Percentiles rank a stretch among this genome's conserved stretches.
Conservation (phyloP, 1,284 basidiomycete species). For the Fomitopsis palustris region DNA sequence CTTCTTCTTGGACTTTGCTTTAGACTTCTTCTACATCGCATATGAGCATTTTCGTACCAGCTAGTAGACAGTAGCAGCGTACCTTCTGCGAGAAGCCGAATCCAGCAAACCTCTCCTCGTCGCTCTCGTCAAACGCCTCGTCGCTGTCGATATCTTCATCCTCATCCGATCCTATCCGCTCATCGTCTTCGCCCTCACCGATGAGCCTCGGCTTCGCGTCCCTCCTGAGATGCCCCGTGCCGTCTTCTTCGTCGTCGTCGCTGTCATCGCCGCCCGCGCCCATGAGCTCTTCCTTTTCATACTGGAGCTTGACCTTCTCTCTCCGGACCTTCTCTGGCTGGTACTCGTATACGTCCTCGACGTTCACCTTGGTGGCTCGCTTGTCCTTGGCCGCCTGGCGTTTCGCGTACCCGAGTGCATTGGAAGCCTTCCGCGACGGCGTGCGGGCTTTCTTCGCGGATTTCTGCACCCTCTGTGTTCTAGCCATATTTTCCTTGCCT, state of each 20-base stretch:
- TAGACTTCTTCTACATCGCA: slow-evolving; percentile 8
- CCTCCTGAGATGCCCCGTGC: slow-evolving; percentile 25
- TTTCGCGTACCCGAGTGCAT: slow-evolving; percentile 51
- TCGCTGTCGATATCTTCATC: slow-evolving; percentile 82
- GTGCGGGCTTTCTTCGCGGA: slow-evolving; percentile 3
- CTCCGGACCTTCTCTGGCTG: slow-evolving; percentile 51
- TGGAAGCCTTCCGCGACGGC: slow-evolving; percentile 26
- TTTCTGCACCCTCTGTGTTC: slow-evolving; percentile 4
- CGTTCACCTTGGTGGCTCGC: slow-evolving; percentile 19
- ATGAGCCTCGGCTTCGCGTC: slow-evolving; percentile 49
- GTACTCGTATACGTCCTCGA: slow-evolving; percentile 61
- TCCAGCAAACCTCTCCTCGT: slow-evolving; percentile 76
- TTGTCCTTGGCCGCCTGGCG: slow-evolving; percentile 44
- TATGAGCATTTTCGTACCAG: not conserved
- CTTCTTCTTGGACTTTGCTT: slow-evolving; percentile 20
- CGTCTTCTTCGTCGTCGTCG: slow-evolving; percentile 32
- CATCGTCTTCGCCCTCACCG: slow-evolving; percentile 56
- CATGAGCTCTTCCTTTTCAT: slow-evolving; percentile 54
- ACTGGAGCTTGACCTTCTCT: slow-evolving; percentile 48
- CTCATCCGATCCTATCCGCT: slow-evolving; percentile 54
- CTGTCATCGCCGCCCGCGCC: slow-evolving; percentile 37
- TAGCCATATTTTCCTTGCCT: not conserved
- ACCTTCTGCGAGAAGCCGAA: slow-evolving; percentile 54
- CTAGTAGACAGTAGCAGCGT: slow-evolving; percentile 13
- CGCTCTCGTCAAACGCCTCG: slow-evolving; percentile 78